These are phyloP conservation scores for Stachybotrys chlorohalonatus DNA, from an alignment of 2,329 filamentous ascomycete genomes.

Conservation along the genomic window DNA sequence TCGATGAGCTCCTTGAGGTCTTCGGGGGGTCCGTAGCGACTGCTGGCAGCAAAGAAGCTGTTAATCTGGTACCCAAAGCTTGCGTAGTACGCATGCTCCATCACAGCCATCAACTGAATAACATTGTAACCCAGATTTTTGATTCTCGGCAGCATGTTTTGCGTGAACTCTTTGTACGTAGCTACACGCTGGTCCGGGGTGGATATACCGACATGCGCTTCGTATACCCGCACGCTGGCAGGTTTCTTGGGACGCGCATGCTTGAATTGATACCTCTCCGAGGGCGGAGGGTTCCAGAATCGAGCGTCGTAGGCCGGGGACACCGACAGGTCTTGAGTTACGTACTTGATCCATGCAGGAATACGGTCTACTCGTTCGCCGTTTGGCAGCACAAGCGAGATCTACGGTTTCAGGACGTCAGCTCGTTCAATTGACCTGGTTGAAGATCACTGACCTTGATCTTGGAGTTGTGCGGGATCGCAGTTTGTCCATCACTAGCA, in stretches of 20 bases:
- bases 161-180: constrained; percentile 95
- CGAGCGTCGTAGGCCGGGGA: constrained; percentile 90
- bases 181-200: constrained; percentile 81
- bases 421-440: neutral
- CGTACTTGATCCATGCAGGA: constrained; percentile 94
- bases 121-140: constrained; percentile 88
- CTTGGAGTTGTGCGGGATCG: constrained; percentile 89
- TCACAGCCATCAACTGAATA: constrained; percentile 97
- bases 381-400: constrained; percentile 70
- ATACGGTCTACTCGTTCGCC: constrained; percentile 80
- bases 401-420: constrained; percentile 36
- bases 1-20: constrained; percentile 96
- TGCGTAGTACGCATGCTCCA: constrained; percentile 99
- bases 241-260: constrained; percentile 76
- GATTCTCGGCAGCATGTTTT: constrained; percentile 85
- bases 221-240: constrained; percentile 81
- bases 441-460: constrained; percentile 59
- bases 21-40: constrained; percentile 86
- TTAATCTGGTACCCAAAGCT: constrained; percentile 99
- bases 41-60: constrained; percentile 96
- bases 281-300: constrained; percentile 87
- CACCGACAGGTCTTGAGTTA: constrained; percentile 83
- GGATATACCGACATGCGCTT: constrained; percentile 97
- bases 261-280: constrained; percentile 76
- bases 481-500: constrained; percentile 61